phyloP scores from a whole-genome alignment of 768 basidiomycete species.

The Candolleomyces aberdarensis region DNA sequence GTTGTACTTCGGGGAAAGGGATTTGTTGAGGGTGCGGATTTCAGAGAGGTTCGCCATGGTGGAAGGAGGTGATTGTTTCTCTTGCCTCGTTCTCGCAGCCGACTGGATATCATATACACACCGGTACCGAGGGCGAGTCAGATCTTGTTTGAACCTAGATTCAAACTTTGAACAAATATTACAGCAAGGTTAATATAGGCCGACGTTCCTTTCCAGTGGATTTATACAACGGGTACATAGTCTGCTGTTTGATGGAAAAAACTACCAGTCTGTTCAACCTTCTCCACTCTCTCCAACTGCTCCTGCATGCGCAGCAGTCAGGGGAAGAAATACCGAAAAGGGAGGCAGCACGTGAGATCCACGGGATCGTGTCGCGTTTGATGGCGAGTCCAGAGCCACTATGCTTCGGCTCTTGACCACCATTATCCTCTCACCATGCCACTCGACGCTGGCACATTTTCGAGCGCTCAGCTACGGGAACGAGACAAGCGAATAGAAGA shows the following conservation, averaged over 20 bases:
- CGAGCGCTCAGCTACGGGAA: constrained; percentile 25
- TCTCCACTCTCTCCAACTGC: too few species aligned
- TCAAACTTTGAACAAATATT: too few species aligned
- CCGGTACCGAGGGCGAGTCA: too few species aligned
- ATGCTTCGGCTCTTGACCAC: not conserved
- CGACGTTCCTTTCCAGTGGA: too few species aligned
- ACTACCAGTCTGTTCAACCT: too few species aligned
- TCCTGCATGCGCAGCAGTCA: not conserved
- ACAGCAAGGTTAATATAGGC: too few species aligned
- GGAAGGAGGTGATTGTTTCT: not conserved
- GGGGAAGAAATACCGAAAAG: not conserved
- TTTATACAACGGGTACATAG: too few species aligned
- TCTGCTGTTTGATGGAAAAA: too few species aligned
- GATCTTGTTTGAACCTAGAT: too few species aligned
- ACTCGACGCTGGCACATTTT: constrained; percentile 14
- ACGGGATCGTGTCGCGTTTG: not conserved
- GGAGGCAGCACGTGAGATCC: not conserved
- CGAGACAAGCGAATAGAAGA: constrained; percentile 32
- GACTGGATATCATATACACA: too few species aligned
- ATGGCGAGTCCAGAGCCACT: not conserved
- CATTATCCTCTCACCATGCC: not conserved
- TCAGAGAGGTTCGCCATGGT: not conserved
- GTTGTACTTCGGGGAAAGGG: constrained; percentile 8
- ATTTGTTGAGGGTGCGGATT: not conserved
- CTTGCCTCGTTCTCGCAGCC: too few species aligned